Evolutionary conservation across 495 filamentous ascomycete genomes (phyloP).

Genomic region (Aspergillus coremiiformis): DNA sequence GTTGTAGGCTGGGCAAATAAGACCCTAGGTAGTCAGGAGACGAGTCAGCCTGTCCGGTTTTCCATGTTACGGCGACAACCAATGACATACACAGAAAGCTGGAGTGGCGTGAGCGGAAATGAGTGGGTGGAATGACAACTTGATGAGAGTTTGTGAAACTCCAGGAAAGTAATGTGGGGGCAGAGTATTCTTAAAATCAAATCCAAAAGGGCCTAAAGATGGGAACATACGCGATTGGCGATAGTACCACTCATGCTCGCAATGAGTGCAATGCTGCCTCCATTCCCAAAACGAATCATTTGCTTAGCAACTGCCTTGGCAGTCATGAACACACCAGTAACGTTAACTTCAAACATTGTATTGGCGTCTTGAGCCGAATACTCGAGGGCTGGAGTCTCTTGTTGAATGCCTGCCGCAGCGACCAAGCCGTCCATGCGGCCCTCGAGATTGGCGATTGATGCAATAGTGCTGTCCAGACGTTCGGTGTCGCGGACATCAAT

Average conservation of each 20-base stretch:
- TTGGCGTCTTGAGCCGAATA: constrained; percentile 61
- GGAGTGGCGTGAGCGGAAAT: constrained; percentile 1
- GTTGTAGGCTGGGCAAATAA: constrained; percentile 78
- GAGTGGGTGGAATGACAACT: not conserved
- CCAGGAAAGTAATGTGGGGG: not conserved
- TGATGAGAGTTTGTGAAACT: not conserved
- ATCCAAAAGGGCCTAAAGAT: constrained; percentile 1
- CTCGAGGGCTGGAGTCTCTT: constrained; percentile 61
- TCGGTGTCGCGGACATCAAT: constrained; percentile 78
- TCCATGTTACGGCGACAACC: not conserved
- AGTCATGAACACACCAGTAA: constrained; percentile 71
- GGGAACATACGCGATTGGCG: constrained; percentile 51
- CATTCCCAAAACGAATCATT: constrained; percentile 66
- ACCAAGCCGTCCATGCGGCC: constrained; percentile 69
- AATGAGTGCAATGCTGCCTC: constrained; percentile 66
- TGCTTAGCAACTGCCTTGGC: constrained; percentile 63
- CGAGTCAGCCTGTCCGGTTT: not conserved
- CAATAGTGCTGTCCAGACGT: constrained; percentile 57
- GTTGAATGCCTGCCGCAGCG: constrained; percentile 70
- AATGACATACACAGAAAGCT: not conserved
- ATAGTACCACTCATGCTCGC: constrained; percentile 67
- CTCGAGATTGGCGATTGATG: constrained; percentile 60
- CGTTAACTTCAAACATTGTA: constrained; percentile 67
- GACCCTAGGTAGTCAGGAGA: constrained; percentile 44
- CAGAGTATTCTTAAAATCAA: constrained; percentile 4